Conservation (phyloP, 768 basidiomycete genomes). For the Xanthoconium purpureum region DNA sequence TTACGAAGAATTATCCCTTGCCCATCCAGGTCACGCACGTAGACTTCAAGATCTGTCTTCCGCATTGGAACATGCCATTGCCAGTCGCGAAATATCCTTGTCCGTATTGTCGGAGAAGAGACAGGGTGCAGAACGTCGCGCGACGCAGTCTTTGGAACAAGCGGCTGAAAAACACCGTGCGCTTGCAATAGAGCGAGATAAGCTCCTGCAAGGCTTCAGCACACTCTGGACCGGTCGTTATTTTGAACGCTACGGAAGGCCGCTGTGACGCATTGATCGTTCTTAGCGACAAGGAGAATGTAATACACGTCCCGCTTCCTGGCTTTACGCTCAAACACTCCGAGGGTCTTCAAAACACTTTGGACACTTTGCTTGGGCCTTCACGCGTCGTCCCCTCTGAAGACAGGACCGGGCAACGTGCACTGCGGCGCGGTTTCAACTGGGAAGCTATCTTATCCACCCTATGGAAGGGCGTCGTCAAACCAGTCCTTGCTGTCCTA, state of each 20-base stretch:
- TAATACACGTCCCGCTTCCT: conserved; percentile 4
- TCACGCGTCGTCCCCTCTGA: not conserved
- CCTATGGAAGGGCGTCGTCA: conserved; percentile 9
- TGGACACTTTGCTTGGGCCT: not conserved
- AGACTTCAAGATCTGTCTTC: not conserved
- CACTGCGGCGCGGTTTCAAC: not conserved
- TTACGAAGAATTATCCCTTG: not conserved
- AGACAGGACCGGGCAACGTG: not conserved
- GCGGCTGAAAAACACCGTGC: not conserved
- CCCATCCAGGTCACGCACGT: conserved; percentile 1
- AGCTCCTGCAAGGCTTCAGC: not conserved
- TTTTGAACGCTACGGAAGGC: not conserved
- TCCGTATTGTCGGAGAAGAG: not conserved
- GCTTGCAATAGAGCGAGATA: conserved; percentile 6
- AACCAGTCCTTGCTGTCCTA: conserved; percentile 5
- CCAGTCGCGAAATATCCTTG: not conserved
- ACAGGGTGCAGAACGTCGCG: too few species aligned
- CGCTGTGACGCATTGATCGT: conserved; percentile 34
- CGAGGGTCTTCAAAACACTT: not conserved
- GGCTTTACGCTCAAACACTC: not conserved
- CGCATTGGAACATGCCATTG: not conserved
- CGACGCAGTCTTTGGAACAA: not conserved
- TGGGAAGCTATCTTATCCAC: conserved; percentile 5
- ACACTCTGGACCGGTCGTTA: not conserved
- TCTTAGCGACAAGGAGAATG: not conserved